Conservation (phyloP, 306 rosid species). For the Quillaja saponaria region DNA sequence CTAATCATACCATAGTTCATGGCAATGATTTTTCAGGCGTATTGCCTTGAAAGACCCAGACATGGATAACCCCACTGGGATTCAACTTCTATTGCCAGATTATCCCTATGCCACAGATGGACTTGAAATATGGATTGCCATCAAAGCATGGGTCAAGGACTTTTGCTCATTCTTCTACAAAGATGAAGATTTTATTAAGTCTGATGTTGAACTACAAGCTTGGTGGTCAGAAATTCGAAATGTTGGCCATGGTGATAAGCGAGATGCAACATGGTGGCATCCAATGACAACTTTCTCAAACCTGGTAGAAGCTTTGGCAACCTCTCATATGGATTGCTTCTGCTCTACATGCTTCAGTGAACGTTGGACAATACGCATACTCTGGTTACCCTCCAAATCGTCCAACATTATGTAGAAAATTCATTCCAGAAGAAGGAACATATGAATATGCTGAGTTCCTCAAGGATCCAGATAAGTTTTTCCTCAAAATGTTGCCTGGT, state of each 20-base stretch:
- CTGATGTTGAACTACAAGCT: constrained; percentile 62
- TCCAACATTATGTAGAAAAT: constrained; percentile 55
- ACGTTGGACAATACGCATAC: constrained; percentile 62
- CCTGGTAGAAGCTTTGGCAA: constrained; percentile 62
- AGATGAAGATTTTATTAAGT: constrained; percentile 41
- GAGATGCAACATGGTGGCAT: constrained; percentile 49
- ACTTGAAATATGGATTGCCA: constrained; percentile 73
- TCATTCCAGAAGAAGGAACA: constrained; percentile 70
- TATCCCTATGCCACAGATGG: constrained; percentile 82
- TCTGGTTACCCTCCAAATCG: constrained; percentile 54
- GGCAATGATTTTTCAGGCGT: constrained; percentile 47
- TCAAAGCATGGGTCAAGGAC: constrained; percentile 64
- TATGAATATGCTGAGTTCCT: constrained; percentile 57
- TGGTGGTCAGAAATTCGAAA: constrained; percentile 73
- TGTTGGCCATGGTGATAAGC: constrained; percentile 63
- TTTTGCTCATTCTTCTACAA: constrained; percentile 62
- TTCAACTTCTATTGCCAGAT: constrained; percentile 57
- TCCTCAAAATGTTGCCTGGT: constrained; percentile 56
- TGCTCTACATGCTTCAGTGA: constrained; percentile 63
- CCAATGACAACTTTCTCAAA: constrained; percentile 43
- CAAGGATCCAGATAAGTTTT: constrained; percentile 64
- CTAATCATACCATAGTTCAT: no score
- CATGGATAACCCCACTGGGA: constrained; percentile 49
- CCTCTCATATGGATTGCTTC: constrained; percentile 75
- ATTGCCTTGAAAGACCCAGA: constrained; percentile 57